Evolutionary conservation across 768 basidiomycete species (phyloP), one percentile per base, ranked within the genome.

Genomic region (Hygrocybe punicea): DNA sequence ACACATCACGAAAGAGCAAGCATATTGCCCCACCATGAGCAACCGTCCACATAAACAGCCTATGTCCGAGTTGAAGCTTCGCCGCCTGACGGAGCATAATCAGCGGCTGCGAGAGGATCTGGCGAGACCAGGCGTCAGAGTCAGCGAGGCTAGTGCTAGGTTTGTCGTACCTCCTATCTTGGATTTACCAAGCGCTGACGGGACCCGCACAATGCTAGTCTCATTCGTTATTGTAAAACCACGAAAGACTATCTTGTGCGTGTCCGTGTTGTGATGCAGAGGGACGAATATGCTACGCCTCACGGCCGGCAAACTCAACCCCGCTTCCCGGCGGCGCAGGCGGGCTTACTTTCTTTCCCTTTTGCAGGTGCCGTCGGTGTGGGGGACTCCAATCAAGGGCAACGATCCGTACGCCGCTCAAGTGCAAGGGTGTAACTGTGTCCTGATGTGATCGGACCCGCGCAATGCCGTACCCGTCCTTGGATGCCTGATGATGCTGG

Each of bases 61-160:
- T 66, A 96, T 98, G 93, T 91, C 91, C 50, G 95, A 97, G 82
- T 89, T 97, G 69, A 97, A 96, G 83, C 86, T 97, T 60, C 85
- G 94, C 36, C 81, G 95, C 39, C 77, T 98, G 68, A 90, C 87
- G 51, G 95, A 98, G 75, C 93, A 97, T 76, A 98, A 96, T 68
- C 87, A 91, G 70, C 82, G 95, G 61, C 72, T 97, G 68, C 79
- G 87, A 66, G 95, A 97, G 68, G 95, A 98, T 72, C 76, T 98
- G 59, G 84, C 87, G 44, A 77, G 94, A 62, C 92, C 93, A n/a
- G 80, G 95, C 67, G 84, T 94, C 65, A 78, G 88, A 63, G 90
- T 98, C 60, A 94, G 92, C 68, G 93, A 97, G 73, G 95, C 95
- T 37, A 89, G 86, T 67, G 79, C 87, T 63, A 91, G 86, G 93